Percentiles rank a stretch among this genome's conserved stretches.
Conservation (phyloP, 2,329 filamentous ascomycete species). For the Claviceps spartinae region DNA sequence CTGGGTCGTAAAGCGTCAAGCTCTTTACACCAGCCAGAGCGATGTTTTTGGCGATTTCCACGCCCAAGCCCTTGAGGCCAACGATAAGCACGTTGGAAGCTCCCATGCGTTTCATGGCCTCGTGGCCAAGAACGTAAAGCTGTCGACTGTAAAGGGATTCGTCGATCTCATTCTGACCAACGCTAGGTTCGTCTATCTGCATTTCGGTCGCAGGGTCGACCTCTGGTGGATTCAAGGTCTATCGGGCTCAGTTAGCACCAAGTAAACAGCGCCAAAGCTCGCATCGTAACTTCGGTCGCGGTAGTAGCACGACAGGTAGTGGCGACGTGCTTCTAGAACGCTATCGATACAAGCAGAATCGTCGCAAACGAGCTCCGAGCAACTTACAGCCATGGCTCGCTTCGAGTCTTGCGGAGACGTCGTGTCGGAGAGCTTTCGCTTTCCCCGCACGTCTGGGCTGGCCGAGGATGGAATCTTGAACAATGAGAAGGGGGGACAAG, state of each 20-base stretch:
- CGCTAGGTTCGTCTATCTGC: constrained; percentile 49
- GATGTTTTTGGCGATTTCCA: constrained; percentile 98
- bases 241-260: constrained; percentile 20
- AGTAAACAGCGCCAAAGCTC: neutral
- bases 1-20: constrained; percentile 81
- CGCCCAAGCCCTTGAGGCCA: constrained; percentile 84
- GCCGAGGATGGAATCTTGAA: constrained; percentile 22
- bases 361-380: neutral
- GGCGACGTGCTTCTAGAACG: neutral
- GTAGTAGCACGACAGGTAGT: neutral
- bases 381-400: constrained; percentile 48
- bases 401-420: constrained; percentile 43
- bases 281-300: neutral
- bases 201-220: constrained; percentile 50
- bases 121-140: constrained; percentile 57
- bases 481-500: neutral
- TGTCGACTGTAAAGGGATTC: constrained; percentile 63
- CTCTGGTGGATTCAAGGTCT: constrained; percentile 36
- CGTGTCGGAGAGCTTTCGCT: constrained; percentile 52
- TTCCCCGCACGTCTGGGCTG: constrained; percentile 43
- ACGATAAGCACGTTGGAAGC: constrained; percentile 88
- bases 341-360: neutral
- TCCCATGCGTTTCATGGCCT: constrained; percentile 98
- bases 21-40: constrained; percentile 97
- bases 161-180: constrained; percentile 48